Evolutionary conservation across 2,329 filamentous ascomycete species (phyloP).

Genomic region (Fusarium nelsonii): DNA sequence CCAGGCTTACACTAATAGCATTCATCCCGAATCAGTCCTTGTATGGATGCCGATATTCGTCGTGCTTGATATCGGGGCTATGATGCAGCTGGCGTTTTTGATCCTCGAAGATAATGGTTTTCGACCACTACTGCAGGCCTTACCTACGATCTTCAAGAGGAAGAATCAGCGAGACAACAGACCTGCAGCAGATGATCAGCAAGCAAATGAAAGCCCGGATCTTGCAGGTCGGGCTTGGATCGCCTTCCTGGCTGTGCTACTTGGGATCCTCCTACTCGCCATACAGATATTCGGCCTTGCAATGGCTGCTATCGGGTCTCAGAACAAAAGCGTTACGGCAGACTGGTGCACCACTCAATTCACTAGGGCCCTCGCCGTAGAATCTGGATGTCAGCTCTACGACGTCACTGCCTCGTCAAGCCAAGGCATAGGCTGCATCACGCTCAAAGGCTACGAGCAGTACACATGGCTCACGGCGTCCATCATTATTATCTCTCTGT

Average conservation of each 20-base stretch:
- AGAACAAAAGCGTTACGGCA: neutral
- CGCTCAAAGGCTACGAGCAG: slow-evolving; percentile 3
- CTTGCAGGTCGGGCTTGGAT: neutral
- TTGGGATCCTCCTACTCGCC: neutral
- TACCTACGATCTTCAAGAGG: neutral
- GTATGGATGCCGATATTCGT: neutral
- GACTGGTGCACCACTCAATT: neutral
- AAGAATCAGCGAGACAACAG: neutral
- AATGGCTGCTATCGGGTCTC: neutral
- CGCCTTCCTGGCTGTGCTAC: neutral
- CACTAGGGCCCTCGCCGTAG: neutral
- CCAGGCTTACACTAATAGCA: neutral
- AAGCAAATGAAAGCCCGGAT: neutral
- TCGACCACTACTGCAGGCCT: neutral
- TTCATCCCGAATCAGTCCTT: neutral
- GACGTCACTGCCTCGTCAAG: neutral
- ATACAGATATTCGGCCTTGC: neutral
- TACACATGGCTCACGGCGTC: neutral
- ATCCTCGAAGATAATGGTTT: neutral
- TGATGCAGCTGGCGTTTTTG: neutral
- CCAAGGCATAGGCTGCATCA: neutral
- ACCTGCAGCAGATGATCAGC: neutral
- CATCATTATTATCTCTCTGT: neutral
- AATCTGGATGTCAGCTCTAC: neutral
- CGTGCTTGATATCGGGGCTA: neutral